A percentile compares a stretch with the other conserved stretches of the same genome.
Conservation (phyloP, 192 early-diverging fungal species). For the Martensiomyces pterosporus region DNA sequence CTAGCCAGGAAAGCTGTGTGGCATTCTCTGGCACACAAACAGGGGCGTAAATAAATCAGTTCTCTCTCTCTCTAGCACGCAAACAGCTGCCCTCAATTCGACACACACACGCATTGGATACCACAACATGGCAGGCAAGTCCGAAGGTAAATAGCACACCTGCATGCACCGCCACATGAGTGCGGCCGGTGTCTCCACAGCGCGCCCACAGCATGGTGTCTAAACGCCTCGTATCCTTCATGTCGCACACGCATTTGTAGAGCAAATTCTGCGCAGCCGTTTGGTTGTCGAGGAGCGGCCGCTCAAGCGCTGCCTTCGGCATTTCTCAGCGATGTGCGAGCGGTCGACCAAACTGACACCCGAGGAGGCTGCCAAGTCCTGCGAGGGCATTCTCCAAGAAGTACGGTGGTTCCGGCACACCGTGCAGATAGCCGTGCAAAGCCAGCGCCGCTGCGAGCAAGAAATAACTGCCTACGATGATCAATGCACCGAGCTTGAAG, state of each 20-base stretch:
- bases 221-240: no score
- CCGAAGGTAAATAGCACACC: slow-evolving; percentile 9
- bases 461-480: slow-evolving; percentile 16
- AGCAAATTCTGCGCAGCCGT: slow-evolving; percentile 31
- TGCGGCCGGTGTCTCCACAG: no score
- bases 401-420: slow-evolving; percentile 46
- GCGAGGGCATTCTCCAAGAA: slow-evolving; percentile 28
- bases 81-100: no score
- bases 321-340: slow-evolving; percentile 29
- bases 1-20: no score
- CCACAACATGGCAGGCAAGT: slow-evolving; percentile 11
- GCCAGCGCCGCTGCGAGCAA: slow-evolving; percentile 29
- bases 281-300: slow-evolving; percentile 36
- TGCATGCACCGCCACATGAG: background rate
- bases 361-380: slow-evolving; percentile 18
- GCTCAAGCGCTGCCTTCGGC: slow-evolving; percentile 40
- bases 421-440: slow-evolving; percentile 26
- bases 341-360: slow-evolving; percentile 16
- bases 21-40: no score
- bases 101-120: no score
- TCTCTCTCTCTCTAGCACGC: no score
- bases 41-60: no score
- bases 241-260: no score
- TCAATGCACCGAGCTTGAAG: slow-evolving; percentile 12
- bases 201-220: no score